Percentiles rank a stretch among this genome's conserved stretches.
phyloP scores from a whole-genome alignment of 176 grass and related monocot genomes.

The Puccinellia tenuiflora region DNA sequence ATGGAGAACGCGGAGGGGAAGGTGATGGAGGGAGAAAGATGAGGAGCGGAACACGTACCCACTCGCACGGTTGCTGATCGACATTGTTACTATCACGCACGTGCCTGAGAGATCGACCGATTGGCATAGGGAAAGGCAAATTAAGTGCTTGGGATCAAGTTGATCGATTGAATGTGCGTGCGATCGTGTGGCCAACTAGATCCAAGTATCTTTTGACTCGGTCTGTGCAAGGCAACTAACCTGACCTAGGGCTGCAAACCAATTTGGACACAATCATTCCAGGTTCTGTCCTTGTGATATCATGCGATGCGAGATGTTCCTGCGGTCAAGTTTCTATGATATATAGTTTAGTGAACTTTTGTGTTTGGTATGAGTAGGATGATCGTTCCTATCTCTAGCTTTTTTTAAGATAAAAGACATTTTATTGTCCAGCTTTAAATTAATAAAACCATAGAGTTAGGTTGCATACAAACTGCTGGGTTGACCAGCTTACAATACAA shows the following conservation, averaged over 20 bases:
- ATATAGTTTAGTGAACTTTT: background rate
- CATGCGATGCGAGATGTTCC: background rate
- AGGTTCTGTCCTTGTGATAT: background rate
- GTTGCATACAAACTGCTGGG: too few relatives aligned
- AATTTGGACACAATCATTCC: background rate
- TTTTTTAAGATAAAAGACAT: too few relatives aligned
- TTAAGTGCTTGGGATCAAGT: background rate
- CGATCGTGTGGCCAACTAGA: background rate
- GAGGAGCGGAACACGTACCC: background rate
- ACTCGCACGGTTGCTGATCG: background rate
- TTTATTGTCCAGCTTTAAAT: too few relatives aligned
- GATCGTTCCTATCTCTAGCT: background rate
- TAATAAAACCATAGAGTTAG: too few relatives aligned
- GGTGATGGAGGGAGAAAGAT: background rate
- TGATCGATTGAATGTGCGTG: background rate
- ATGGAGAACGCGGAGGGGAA: background rate
- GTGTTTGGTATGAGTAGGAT: background rate
- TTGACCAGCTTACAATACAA: too few relatives aligned
- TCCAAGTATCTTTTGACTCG: background rate
- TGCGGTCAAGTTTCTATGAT: background rate
- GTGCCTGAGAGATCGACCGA: constrained; percentile 4
- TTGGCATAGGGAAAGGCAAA: background rate
- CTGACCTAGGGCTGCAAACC: background rate
- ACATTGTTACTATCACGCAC: background rate
- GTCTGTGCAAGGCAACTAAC: background rate